These are phyloP conservation scores for Crotalaria pallida DNA, from an alignment of 306 rosid genomes.

Conservation along the genomic window DNA sequence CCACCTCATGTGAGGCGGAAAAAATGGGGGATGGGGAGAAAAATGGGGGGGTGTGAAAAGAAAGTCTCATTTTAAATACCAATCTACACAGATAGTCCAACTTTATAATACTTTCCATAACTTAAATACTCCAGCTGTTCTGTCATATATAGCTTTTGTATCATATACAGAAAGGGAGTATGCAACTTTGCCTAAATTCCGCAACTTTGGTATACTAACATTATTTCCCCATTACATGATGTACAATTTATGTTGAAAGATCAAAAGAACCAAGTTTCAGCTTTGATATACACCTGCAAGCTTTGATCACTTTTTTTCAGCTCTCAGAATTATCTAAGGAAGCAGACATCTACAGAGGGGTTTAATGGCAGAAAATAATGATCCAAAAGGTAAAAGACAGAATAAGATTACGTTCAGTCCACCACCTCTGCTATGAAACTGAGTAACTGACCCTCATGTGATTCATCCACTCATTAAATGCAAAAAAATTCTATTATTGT, in stretches of 20 bases:
- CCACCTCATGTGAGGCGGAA: no score
- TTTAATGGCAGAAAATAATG: background rate
- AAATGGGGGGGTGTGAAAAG: no score
- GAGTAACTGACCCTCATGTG: background rate
- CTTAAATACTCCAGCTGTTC: slow-evolving; percentile 4
- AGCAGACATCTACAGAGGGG: background rate
- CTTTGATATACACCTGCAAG: slow-evolving; percentile 18
- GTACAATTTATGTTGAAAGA: slow-evolving; percentile 14
- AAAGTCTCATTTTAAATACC: no score
- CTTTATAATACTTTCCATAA: slow-evolving; percentile 2
- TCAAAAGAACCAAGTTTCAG: background rate
- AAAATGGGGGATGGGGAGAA: no score
- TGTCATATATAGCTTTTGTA: background rate
- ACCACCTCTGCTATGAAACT: background rate
- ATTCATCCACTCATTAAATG: slow-evolving; percentile 2
- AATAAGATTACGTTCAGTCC: slow-evolving; percentile 8
- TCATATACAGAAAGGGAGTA: background rate
- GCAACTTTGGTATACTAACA: background rate
- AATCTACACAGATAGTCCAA: background rate
- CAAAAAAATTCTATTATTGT: slow-evolving; percentile 28
- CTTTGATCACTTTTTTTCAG: background rate
- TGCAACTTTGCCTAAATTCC: background rate
- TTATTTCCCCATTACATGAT: background rate
- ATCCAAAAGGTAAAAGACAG: background rate
- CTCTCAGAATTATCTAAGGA: background rate